Evolutionary conservation across 345 rosid genomes (phyloP), one percentile per base, ranked within the genome.

Genomic region (Raphanus sativus): DNA sequence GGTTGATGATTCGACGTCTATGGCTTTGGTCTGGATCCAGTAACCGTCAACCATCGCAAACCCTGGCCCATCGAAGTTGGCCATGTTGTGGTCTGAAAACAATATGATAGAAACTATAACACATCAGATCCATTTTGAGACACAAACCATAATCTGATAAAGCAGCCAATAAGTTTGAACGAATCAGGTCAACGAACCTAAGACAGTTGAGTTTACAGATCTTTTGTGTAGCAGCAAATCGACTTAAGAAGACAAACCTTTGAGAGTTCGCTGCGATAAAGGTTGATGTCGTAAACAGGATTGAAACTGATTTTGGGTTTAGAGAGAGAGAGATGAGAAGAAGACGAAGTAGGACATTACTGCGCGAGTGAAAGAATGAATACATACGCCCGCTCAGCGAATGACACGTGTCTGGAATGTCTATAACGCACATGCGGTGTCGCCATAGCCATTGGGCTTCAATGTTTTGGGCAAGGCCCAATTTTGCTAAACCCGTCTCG

Each of bases 11-110:
- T 4, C 82, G 12, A 80, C 72, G 33, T 80, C 79, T 15, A 80
- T 74, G 72, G 82, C 75, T 75, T 80, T 80, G 74, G 79, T 69
- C 17, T 70, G 75, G 17, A 80, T n/a, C 74, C 75, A 74, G 40
- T 75, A n/a, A 6, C 50, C 74, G 40, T 74, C 78, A 5, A 74
- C 78, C 82, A 79, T 79, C 0, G 13, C 38, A 40, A 79, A 74
- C 25, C 75, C 82, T 69, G 66, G 78, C n/a, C 82, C 82, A 21
- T 74, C 78, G 58, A 79, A 79, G n/a, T 38, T 2, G 28, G 78
- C 82, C 82, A 79, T 79, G n/a, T 78, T 5, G 16, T 78, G 5
- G 16, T 56, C 81, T 70, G 21, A 26, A 52, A 52, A 0, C 8
- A 33, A 36, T 3, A 13, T 58, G 11, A 70, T 24, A 16, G 13